Percentiles rank a stretch among this genome's conserved stretches.
These are phyloP conservation scores for Blakeslea trispora DNA, from an alignment of 371 early-diverging fungal genomes.

Conservation along the genomic window DNA sequence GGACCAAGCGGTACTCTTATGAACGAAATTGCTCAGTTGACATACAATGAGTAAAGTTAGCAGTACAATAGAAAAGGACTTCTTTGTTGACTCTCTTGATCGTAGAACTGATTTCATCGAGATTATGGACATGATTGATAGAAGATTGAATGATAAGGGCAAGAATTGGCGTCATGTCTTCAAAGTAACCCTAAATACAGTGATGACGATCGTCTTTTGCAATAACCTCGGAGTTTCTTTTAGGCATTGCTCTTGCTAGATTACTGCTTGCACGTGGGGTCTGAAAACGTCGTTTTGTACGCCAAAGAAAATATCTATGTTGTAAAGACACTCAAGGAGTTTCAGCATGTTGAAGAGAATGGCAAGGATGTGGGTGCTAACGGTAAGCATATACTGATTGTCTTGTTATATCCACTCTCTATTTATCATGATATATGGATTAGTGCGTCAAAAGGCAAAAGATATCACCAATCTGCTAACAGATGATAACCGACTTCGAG, in stretches of 20 bases:
- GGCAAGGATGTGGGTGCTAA: slow-evolving; percentile 91
- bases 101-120: slow-evolving; percentile 83
- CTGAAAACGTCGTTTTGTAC: slow-evolving; percentile 86
- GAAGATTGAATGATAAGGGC: slow-evolving; percentile 92
- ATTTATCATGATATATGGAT: neutral
- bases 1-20: slow-evolving; percentile 79
- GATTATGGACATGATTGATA: slow-evolving; percentile 96
- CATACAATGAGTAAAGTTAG: slow-evolving; percentile 73
- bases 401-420: too few relatives aligned
- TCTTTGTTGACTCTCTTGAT: neutral
- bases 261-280: slow-evolving; percentile 80
- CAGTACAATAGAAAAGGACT: too few relatives aligned
- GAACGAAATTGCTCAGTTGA: slow-evolving; percentile 85
- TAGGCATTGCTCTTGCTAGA: slow-evolving; percentile 65
- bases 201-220: slow-evolving; percentile 1
- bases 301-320: slow-evolving; percentile 88
- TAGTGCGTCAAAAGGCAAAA: slow-evolving; percentile 83
- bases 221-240: neutral
- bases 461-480: slow-evolving; percentile 80
- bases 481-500: slow-evolving; percentile 76
- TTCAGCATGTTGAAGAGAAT: slow-evolving; percentile 91
- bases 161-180: slow-evolving; percentile 97
- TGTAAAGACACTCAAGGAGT: slow-evolving; percentile 94
- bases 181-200: slow-evolving; percentile 63
- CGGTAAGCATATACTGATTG: slow-evolving; percentile 59